phyloP scores from a whole-genome alignment of 2,329 filamentous ascomycete genomes.

The Apiospora pterosperma region DNA sequence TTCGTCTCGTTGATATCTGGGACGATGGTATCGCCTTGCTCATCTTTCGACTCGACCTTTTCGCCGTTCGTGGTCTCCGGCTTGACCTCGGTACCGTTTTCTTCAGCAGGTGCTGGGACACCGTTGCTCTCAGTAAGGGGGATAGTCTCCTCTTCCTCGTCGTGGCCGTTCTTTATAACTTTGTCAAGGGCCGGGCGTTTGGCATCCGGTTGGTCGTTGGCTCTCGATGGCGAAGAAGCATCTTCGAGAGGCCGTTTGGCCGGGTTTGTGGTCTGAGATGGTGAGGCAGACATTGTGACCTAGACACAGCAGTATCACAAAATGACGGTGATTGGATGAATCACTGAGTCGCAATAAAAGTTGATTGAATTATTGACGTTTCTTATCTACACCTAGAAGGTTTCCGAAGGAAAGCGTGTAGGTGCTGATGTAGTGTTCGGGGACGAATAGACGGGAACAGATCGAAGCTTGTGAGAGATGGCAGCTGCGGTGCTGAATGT shows the following conservation, averaged over 20 bases:
- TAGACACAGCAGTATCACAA: conserved; percentile 27
- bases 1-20: conserved; percentile 60
- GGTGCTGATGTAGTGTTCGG: conserved; percentile 73
- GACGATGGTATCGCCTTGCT: conserved; percentile 66
- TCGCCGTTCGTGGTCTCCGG: background rate
- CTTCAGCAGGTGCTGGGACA: conserved; percentile 37
- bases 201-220: conserved; percentile 90
- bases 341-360: conserved; percentile 32
- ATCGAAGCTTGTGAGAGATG: conserved; percentile 26
- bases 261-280: conserved; percentile 62
- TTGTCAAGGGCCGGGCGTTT: conserved; percentile 97
- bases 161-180: conserved; percentile 62
- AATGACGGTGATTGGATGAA: conserved; percentile 24
- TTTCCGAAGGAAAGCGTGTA: conserved; percentile 92
- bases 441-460: conserved; percentile 26
- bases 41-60: conserved; percentile 40
- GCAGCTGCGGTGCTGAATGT: conserved; percentile 16
- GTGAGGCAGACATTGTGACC: conserved; percentile 70
- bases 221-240: conserved; percentile 87
- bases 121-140: conserved; percentile 37
- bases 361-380: conserved; percentile 46
- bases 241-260: conserved; percentile 95
- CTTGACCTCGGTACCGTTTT: conserved; percentile 34
- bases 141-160: conserved; percentile 48
- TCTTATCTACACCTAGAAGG: conserved; percentile 82